Conservation (phyloP, 257 asterid genomes). For the Datura wrightii region DNA sequence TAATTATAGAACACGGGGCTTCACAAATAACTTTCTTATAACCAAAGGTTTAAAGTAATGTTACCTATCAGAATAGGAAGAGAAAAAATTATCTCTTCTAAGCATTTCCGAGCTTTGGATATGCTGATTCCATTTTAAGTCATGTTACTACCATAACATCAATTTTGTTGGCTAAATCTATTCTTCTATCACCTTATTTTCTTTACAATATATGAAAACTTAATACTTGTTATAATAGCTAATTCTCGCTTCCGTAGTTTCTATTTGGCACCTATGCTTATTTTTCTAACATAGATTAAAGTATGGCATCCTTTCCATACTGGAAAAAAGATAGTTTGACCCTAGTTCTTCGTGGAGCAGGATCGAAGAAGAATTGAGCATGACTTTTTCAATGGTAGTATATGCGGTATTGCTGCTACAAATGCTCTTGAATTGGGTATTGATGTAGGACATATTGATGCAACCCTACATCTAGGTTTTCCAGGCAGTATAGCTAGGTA, state of each 20-base stretch:
- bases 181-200: not conserved
- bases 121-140: slow-evolving; percentile 1
- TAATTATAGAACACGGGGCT: not conserved
- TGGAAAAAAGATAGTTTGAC: slow-evolving; percentile 28
- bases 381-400: slow-evolving; percentile 72
- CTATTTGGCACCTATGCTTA: not conserved
- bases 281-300: not conserved
- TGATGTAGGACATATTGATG: slow-evolving; percentile 96
- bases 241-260: not conserved
- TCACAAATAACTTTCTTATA: not conserved
- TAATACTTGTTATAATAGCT: not conserved
- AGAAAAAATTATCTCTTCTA: not conserved
- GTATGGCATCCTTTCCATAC: not conserved
- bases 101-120: not conserved
- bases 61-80: not conserved
- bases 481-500: slow-evolving; percentile 98
- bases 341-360: slow-evolving; percentile 56
- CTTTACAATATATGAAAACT: not conserved
- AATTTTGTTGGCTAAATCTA: slow-evolving; percentile 1
- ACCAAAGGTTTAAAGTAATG: not conserved
- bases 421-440: slow-evolving; percentile 98
- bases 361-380: slow-evolving; percentile 90
- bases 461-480: slow-evolving; percentile 93
- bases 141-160: not conserved
- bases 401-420: slow-evolving; percentile 93